Base-by-base conservation (phyloP, 2,329 filamentous ascomycete species). In the Aaosphaeria pasadenensis region DNA sequence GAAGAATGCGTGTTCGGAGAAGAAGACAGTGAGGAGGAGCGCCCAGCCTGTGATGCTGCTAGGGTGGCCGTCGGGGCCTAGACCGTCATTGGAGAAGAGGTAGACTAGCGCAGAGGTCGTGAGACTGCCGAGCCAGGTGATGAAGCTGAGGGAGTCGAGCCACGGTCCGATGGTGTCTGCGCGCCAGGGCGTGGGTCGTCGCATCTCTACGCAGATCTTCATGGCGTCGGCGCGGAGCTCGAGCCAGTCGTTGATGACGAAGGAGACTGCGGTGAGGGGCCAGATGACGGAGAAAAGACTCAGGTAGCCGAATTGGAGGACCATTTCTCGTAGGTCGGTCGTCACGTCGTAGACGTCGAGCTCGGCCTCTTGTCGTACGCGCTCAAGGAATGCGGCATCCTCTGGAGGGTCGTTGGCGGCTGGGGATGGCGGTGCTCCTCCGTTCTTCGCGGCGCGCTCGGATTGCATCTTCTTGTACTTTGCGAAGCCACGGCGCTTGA, bases 141-240 rank as follows among this genome's bases (percentile, higher is more conserved):
- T 76, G 67, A 97, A 95, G 11, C 86, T 86, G 2, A 99, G 77
- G 1, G 88, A 86, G 55, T 91, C 83, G 9, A 97, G 77, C 87
- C 91, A 97, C 1, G 94, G 91, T 0, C 94, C 94, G 57, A 99
- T 97, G 1, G 89, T 94, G 72, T 97, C 94, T 1, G 90, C 85
- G 45, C 94, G 84, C 81, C 88, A 90, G 1, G 94, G 94, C 35
- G 89, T 89, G 0, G 94, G 94, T 4, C 94, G 85, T 62, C 92
- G 87, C 77, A 89, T 91, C 69, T 91, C 87, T 42, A 90, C 79
- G 47, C 91, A 91, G 60, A 97, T 95, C 71, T 99, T 99, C 74
- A 96, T 81, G 2, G 92, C 91, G 65, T 99, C 94, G 1, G 89
- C 89, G 39, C 94, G 88, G 36, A 97, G 81, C 67, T 97, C 94